Percentiles rank a stretch among this genome's conserved stretches.
Conservation (phyloP, 176 grass and related monocot genomes). For the Poa annua region DNA sequence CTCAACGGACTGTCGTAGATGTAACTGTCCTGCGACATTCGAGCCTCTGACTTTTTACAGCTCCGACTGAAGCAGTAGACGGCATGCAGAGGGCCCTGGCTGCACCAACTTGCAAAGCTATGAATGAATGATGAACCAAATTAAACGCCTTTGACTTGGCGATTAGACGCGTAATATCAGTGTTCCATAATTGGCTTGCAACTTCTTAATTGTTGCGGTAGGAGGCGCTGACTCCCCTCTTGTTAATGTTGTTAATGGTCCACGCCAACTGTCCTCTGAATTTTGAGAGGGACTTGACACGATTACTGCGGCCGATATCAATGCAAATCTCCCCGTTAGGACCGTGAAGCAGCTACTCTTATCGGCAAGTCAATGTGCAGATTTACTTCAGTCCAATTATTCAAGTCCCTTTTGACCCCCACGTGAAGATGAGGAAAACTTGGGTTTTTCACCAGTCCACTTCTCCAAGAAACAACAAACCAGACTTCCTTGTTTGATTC, state of each 20-base stretch:
- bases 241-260: background rate
- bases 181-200: background rate
- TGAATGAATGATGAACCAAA: background rate
- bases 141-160: background rate
- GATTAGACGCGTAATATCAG: conserved; percentile 29
- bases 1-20: background rate
- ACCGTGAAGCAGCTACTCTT: background rate
- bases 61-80: background rate
- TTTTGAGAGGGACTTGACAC: conserved; percentile 22
- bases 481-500: background rate
- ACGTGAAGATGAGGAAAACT: conserved; percentile 17
- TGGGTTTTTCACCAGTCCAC: background rate
- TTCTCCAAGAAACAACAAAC: background rate
- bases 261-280: conserved; percentile 15
- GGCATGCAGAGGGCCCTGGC: background rate
- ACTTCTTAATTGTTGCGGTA: background rate
- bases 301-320: background rate
- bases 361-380: background rate
- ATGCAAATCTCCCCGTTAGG: background rate
- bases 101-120: conserved; percentile 6
- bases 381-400: background rate
- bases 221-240: conserved; percentile 22
- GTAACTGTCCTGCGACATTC: background rate
- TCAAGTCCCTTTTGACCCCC: background rate
- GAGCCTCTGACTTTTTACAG: background rate